Percentiles rank a stretch among this genome's conserved stretches.
These are phyloP conservation scores for Amesomyces nigricolor DNA, from an alignment of 2,329 filamentous ascomycete species.

Conservation along the genomic window DNA sequence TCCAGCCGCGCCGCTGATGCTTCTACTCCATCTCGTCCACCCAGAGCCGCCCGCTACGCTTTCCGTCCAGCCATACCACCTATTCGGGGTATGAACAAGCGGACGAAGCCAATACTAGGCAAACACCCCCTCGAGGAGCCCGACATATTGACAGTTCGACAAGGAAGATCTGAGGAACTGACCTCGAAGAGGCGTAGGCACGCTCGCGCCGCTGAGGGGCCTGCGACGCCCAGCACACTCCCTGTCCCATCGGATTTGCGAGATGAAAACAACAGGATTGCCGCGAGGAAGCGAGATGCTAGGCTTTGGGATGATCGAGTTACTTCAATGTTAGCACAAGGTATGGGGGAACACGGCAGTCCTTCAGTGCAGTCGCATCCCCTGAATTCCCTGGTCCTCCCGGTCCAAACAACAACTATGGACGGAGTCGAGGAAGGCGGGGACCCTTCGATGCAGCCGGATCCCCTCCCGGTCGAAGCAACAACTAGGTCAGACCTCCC, in stretches of 20 bases:
- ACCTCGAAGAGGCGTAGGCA: conserved; percentile 8
- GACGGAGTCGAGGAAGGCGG: conserved; percentile 6
- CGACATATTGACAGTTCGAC: conserved; percentile 7
- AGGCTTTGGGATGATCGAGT: conserved; percentile 1
- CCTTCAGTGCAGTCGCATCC: conserved; percentile 1
- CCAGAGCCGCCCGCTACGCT: background rate
- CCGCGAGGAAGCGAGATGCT: conserved; percentile 14
- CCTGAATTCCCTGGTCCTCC: conserved; percentile 2
- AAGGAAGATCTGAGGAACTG: conserved; percentile 3
- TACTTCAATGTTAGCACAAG: background rate
- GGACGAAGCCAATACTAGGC: background rate
- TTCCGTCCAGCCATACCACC: conserved; percentile 11
- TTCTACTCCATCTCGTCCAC: conserved; percentile 6
- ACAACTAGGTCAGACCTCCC: conserved; percentile 5
- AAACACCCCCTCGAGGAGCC: conserved; percentile 8
- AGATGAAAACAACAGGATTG: conserved; percentile 10
- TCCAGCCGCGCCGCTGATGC: conserved; percentile 8
- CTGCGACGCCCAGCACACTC: background rate
- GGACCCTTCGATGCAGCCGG: conserved; percentile 3
- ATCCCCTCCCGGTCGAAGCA: conserved; percentile 4
- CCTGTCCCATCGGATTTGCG: conserved; percentile 1
- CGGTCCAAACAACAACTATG: background rate
- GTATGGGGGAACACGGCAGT: background rate
- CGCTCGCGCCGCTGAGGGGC: background rate
- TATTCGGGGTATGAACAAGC: conserved; percentile 13